Conservation (phyloP, 345 rosid genomes). For the Eucalyptus guilfoylei region DNA sequence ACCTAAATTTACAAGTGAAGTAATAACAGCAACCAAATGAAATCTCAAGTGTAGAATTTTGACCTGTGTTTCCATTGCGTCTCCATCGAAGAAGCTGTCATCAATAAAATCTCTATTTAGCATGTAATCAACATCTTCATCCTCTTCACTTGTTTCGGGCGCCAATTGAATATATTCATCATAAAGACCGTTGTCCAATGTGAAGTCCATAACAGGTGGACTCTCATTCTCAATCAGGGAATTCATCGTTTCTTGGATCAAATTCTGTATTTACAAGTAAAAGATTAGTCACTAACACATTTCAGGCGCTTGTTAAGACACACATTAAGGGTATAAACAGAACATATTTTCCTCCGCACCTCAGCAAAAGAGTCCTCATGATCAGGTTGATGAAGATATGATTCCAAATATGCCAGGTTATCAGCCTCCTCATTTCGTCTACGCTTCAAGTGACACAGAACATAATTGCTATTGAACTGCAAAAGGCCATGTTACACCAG, state of each 20-base stretch:
- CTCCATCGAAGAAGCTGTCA: neutral
- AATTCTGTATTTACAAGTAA: neutral
- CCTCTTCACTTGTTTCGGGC: neutral
- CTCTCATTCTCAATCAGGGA: neutral
- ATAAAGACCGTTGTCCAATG: neutral
- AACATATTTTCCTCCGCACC: neutral
- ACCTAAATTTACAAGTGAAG: neutral
- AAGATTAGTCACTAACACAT: neutral
- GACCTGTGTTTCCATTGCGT: neutral
- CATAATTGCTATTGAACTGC: neutral
- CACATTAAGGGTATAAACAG: neutral
- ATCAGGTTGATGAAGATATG: neutral
- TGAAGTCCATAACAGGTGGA: neutral
- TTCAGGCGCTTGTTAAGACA: neutral
- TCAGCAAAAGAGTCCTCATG: neutral
- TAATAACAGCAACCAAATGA: neutral
- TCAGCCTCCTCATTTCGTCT: neutral
- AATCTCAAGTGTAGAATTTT: neutral
- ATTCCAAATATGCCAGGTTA: neutral
- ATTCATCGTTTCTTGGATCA: neutral
- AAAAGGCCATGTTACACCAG: neutral
- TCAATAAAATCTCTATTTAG: neutral
- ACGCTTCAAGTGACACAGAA: neutral
- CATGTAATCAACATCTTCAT: neutral
- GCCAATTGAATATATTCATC: neutral